phyloP scores from a whole-genome alignment of 192 early-diverging fungal genomes.

The Coemansia pectinata region DNA sequence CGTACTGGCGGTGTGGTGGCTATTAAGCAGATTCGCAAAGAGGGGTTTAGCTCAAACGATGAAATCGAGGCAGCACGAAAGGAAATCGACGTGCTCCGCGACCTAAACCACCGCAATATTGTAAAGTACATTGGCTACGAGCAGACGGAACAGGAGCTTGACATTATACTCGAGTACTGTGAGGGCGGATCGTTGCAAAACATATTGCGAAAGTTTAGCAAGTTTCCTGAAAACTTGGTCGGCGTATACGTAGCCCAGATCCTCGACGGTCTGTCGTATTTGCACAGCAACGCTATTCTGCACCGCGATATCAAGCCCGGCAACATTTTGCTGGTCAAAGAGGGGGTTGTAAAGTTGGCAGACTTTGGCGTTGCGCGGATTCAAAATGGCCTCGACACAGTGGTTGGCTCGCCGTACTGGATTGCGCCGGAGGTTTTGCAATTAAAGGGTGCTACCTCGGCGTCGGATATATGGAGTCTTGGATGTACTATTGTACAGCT shows the following conservation, averaged over 20 bases:
- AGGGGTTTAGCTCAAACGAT: slow-evolving; percentile 62
- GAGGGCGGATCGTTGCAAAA: slow-evolving; percentile 73
- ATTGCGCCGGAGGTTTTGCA: slow-evolving; percentile 76
- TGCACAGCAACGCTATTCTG: slow-evolving; percentile 60
- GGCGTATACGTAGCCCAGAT: slow-evolving; percentile 70
- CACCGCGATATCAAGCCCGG: slow-evolving; percentile 65
- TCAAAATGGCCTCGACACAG: slow-evolving; percentile 65
- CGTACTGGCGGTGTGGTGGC: slow-evolving; percentile 70
- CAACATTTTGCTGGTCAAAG: slow-evolving; percentile 71
- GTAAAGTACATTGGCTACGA: slow-evolving; percentile 77
- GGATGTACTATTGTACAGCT: slow-evolving; percentile 74
- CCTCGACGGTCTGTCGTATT: slow-evolving; percentile 55
- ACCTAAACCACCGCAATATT: slow-evolving; percentile 68
- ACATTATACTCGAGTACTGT: slow-evolving; percentile 85
- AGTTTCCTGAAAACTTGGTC: slow-evolving; percentile 69
- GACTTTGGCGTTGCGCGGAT: slow-evolving; percentile 74
- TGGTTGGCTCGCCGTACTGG: slow-evolving; percentile 78
- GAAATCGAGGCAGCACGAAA: slow-evolving; percentile 63
- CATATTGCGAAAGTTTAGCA: slow-evolving; percentile 71
- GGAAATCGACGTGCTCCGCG: slow-evolving; percentile 85
- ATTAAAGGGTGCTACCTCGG: slow-evolving; percentile 65
- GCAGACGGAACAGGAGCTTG: slow-evolving; percentile 66
- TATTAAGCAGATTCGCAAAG: slow-evolving; percentile 68
- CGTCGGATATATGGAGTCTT: slow-evolving; percentile 73
- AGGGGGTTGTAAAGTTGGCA: slow-evolving; percentile 72